phyloP scores from a whole-genome alignment of 345 rosid species.

The Carallia brachiata region DNA sequence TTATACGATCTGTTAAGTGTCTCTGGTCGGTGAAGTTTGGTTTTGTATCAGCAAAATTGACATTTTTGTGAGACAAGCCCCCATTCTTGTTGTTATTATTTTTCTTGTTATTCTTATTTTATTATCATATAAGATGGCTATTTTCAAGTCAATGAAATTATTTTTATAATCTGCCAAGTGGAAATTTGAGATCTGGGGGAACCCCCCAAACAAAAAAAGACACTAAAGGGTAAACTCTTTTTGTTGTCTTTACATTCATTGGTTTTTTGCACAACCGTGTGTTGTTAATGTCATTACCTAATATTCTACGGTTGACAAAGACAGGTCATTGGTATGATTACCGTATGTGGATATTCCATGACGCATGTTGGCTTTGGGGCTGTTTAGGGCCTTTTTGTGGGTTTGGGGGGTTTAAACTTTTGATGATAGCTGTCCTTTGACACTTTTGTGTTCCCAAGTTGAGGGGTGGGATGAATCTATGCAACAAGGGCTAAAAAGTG shows the following conservation, averaged over 20 bases:
- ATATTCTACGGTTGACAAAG: conserved; percentile 14
- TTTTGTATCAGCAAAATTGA: not conserved
- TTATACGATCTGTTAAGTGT: not conserved
- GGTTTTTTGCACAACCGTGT: not conserved
- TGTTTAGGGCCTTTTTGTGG: not conserved
- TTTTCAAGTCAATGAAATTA: no score
- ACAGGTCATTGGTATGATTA: conserved; percentile 12
- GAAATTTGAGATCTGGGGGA: no score
- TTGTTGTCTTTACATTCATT: no score
- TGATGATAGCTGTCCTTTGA: conserved; percentile 19
- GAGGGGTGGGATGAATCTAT: conserved; percentile 17
- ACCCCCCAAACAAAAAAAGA: no score
- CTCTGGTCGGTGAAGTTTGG: not conserved
- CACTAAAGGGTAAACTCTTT: no score
- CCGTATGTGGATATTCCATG: conserved; percentile 9
- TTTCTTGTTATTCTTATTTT: not conserved
- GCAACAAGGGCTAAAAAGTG: not conserved
- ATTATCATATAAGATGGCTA: not conserved
- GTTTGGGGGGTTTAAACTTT: conserved; percentile 13
- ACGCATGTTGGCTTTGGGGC: conserved; percentile 15
- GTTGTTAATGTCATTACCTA: not conserved
- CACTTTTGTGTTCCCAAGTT: conserved; percentile 37
- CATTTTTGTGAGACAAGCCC: not conserved
- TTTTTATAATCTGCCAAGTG: no score
- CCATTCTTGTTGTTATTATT: not conserved